phyloP scores from a whole-genome alignment of 305 asterid genomes.

The Solanum hybrid region DNA sequence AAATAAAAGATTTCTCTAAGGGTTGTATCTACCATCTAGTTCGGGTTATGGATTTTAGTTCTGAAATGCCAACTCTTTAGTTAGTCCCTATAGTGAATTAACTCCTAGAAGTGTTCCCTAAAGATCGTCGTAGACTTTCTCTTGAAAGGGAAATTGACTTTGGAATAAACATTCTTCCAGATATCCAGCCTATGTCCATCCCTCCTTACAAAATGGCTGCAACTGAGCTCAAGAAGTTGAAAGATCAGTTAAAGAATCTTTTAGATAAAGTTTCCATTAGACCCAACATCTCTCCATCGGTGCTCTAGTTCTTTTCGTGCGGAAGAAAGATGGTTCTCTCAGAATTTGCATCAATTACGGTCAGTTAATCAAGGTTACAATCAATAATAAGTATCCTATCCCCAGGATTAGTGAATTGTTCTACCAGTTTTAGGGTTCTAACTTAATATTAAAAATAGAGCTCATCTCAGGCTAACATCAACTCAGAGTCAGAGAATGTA shows the following conservation, averaged over 20 bases:
- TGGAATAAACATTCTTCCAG: background rate
- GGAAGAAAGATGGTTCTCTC: background rate
- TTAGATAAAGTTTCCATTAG: background rate
- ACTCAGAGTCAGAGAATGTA: background rate
- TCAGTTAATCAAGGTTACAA: background rate
- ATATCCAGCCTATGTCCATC: too few relatives aligned
- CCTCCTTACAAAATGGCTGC: background rate
- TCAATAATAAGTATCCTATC: background rate
- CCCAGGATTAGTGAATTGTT: background rate
- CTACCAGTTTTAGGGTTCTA: background rate
- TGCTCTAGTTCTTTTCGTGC: background rate
- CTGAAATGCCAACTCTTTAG: background rate
- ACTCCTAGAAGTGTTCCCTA: background rate
- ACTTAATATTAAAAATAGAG: background rate
- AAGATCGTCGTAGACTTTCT: too few relatives aligned
- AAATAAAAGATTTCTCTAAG: background rate
- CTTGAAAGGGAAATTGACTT: background rate
- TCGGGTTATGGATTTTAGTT: background rate
- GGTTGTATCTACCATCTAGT: background rate
- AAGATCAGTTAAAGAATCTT: background rate
- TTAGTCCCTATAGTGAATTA: too few relatives aligned
- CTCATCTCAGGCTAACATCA: background rate
- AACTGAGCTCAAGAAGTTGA: background rate
- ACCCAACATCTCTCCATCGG: background rate
- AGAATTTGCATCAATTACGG: background rate